phyloP scores from a whole-genome alignment of 2,329 filamentous ascomycete genomes.

The Fusarium liriodendri region DNA sequence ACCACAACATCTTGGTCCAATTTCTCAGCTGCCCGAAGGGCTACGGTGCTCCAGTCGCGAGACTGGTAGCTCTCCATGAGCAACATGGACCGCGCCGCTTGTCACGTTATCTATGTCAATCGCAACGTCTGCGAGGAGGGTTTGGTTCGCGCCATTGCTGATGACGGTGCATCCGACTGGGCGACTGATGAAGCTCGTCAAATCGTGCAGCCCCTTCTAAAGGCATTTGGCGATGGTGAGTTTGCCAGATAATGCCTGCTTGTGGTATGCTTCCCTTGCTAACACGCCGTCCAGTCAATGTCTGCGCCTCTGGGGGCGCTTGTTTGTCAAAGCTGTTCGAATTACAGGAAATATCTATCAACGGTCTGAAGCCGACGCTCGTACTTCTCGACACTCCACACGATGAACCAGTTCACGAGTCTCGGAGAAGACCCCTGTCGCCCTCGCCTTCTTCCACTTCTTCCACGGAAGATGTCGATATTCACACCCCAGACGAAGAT shows the following conservation, averaged over 20 bases:
- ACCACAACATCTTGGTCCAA: slow-evolving; percentile 34
- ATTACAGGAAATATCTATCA: slow-evolving; percentile 63
- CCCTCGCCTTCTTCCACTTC: slow-evolving; percentile 58
- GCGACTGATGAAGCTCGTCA: slow-evolving; percentile 56
- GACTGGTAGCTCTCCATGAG: slow-evolving; percentile 68
- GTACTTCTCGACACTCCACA: slow-evolving; percentile 68
- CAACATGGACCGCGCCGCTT: slow-evolving; percentile 68
- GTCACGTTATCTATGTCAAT: slow-evolving; percentile 71
- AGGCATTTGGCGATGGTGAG: slow-evolving; percentile 66
- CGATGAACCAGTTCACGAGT: slow-evolving; percentile 58
- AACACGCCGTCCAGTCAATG: slow-evolving; percentile 57
- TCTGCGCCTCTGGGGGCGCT: slow-evolving; percentile 64
- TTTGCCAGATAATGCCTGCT: slow-evolving; percentile 16
- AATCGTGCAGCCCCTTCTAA: slow-evolving; percentile 62
- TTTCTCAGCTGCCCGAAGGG: slow-evolving; percentile 51
- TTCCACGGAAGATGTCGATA: slow-evolving; percentile 50
- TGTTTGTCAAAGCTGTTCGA: slow-evolving; percentile 66
- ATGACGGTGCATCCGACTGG: slow-evolving; percentile 43
- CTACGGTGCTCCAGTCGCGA: slow-evolving; percentile 69
- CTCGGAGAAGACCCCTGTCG: slow-evolving; percentile 50
- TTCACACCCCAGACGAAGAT: slow-evolving; percentile 59
- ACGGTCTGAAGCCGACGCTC: slow-evolving; percentile 66
- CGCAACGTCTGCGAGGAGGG: slow-evolving; percentile 62
- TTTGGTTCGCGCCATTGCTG: slow-evolving; percentile 49
- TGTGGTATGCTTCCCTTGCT: slow-evolving; percentile 26